Percentiles rank a stretch among this genome's conserved stretches.
Conservation (phyloP, 352 stramenopile genomes). For the Phytophthora chlamydospora region DNA sequence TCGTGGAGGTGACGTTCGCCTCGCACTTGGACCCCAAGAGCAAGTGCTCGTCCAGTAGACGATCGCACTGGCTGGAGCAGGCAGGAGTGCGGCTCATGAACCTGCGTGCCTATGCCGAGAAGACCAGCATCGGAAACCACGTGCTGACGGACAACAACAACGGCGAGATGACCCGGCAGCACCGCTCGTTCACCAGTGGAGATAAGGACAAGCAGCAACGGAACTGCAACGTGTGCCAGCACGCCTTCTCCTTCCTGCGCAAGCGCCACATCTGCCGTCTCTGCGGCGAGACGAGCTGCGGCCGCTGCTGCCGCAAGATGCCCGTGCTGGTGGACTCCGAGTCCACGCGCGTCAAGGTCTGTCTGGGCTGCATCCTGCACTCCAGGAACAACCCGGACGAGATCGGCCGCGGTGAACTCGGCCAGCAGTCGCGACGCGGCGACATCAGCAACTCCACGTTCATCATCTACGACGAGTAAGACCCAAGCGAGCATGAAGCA, state of each 20-base stretch:
- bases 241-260: slow-evolving; percentile 75
- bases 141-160: slow-evolving; percentile 45
- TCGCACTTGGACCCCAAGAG: slow-evolving; percentile 85
- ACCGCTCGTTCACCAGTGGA: slow-evolving; percentile 43
- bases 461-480: slow-evolving; percentile 69
- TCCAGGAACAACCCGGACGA: slow-evolving; percentile 71
- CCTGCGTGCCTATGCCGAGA: slow-evolving; percentile 67
- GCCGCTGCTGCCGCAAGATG: slow-evolving; percentile 77
- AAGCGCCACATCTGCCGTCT: slow-evolving; percentile 81
- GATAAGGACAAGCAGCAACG: slow-evolving; percentile 50
- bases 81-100: slow-evolving; percentile 60
- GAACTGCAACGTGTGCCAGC: slow-evolving; percentile 71
- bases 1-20: slow-evolving; percentile 87
- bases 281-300: slow-evolving; percentile 71
- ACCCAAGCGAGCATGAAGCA: not conserved
- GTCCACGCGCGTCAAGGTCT: slow-evolving; percentile 75
- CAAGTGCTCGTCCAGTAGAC: slow-evolving; percentile 65
- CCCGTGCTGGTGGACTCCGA: slow-evolving; percentile 65
- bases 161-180: slow-evolving; percentile 35
- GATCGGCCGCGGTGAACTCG: slow-evolving; percentile 38
- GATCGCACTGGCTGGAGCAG: slow-evolving; percentile 67
- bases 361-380: slow-evolving; percentile 77
- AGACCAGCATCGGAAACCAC: slow-evolving; percentile 70
- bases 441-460: slow-evolving; percentile 68
- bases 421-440: slow-evolving; percentile 30